phyloP scores from a whole-genome alignment of 78 protist genomes.

The Dictyostelium firmibasis region DNA sequence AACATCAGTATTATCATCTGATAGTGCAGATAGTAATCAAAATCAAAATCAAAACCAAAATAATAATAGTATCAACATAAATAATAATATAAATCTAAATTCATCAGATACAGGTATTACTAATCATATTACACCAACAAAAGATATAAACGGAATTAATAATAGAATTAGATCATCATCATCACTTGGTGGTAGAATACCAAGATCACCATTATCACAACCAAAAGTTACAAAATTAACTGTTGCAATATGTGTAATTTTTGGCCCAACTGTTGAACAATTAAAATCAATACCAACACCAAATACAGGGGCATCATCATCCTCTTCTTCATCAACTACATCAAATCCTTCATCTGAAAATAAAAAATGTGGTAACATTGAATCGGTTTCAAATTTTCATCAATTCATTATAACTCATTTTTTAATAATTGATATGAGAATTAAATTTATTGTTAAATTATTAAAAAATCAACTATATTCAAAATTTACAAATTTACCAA shows the following conservation, averaged over 20 bases:
- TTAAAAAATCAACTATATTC: slow-evolving; percentile 63
- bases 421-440: slow-evolving; percentile 43
- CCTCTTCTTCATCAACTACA: not conserved
- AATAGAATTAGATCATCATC: slow-evolving; percentile 36
- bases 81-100: not conserved
- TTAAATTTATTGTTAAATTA: slow-evolving; percentile 51
- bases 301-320: not conserved
- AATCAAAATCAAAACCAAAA: not conserved
- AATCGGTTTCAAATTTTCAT: slow-evolving; percentile 51
- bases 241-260: slow-evolving; percentile 60
- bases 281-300: not conserved
- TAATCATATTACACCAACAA: not conserved
- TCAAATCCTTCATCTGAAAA: not conserved
- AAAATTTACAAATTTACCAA: slow-evolving; percentile 18
- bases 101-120: not conserved
- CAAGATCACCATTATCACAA: slow-evolving; percentile 23
- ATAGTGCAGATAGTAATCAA: not conserved
- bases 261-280: slow-evolving; percentile 45
- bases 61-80: not conserved
- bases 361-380: not conserved
- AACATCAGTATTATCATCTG: not conserved
- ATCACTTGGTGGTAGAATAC: slow-evolving; percentile 1
- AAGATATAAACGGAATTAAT: not conserved
- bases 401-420: slow-evolving; percentile 72
- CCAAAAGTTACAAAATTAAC: slow-evolving; percentile 45